Evolutionary conservation across 2,329 filamentous ascomycete genomes (phyloP), one percentile per base, ranked within the genome.

Genomic region (Diaporthe citriasiana): DNA sequence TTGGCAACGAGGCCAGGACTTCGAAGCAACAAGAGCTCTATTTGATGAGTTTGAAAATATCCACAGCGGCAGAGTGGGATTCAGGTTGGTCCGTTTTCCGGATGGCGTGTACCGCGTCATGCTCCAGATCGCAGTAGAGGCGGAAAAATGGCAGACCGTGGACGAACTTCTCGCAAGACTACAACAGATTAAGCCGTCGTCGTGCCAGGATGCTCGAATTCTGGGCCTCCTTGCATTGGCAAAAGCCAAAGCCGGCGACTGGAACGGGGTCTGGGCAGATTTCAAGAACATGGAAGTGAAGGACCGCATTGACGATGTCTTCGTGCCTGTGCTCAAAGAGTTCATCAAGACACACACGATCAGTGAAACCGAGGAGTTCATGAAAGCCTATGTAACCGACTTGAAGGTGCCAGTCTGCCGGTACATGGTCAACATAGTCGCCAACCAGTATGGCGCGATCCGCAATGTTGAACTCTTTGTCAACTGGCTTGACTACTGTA

Each of bases 401-500:
- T 77, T 86, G 55, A 78, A 79, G 33, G 77, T 87, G 10, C 79
- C 80, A 6, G 75, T 86, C 53, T 81, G 81, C 75, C 79, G 76
- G 13, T 80, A 82, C 70, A 78, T 84, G 73, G 84, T 87, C 51
- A 84, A 83, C 3, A 76, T 87, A 33, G 80, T 87, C 75, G 84
- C 85, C 22, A 84, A 85, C 57, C 82, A 83, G 70, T 87, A 86
- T 75, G 85, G 81, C 17, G 79, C 81, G 30, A 78, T 81, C 38
- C 83, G 81, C 33, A 84, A 87, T 57, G 76, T 81, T 42, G 55
- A 78, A 15, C 81, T 83, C 1, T 82, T 87, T 70, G 74, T 84
- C 5, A 78, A 76, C 9, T 88, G 86, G 86, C 78, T 87, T 25
- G 75, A 78, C 42, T 83, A 83, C 73, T 87, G 84, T 78, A 78